Evolutionary conservation across 768 basidiomycete genomes (phyloP), one percentile per base, ranked within the genome.

Genomic region (Mycena metata): DNA sequence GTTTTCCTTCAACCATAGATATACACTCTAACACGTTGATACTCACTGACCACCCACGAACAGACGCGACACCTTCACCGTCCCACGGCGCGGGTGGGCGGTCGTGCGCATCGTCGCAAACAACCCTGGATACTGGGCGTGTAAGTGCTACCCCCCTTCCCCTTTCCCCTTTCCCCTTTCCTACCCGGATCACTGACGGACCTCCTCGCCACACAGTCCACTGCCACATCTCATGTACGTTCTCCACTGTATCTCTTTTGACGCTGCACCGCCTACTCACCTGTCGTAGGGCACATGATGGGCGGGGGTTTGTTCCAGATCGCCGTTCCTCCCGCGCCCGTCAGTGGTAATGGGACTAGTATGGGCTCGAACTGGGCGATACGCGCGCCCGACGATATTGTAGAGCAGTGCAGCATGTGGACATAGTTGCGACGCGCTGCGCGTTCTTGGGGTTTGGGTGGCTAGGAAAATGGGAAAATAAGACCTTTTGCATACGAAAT

Each of bases 101-200:
- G 71, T 72, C 2, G 50, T 66, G 13, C 67, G 71, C 3, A 69
- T 72, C 30, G 54, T 72, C n/a, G 57, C 71, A 5, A 60, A 72
- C 33, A 72, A 60, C 33, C 49, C 71, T 0, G 71, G 71, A 17
- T 69, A 72, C 21, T 72, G 71, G 71, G 71, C 71, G 1, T 72
- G 71, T 72, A 30, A 45, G 67, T 72, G 35, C 30, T 54, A n/a
- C 52, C 4, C 19, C 45, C 2, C 36, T 36, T 17, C 1, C 16
- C 23, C 16, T 15, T 15, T 17, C 16, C 43, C n/a, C 5, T 30
- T 13, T 23, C 23, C 11, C n/a, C 7, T 15, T 23, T 16, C 33
- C 10, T 45, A 24, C 3, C 50, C 30, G 24, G 30, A 30, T 30
- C 30, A 30, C 30, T 30, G 30, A 30, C 30, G 30, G 30, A 30